These are phyloP conservation scores for Pholiota microspora DNA, from an alignment of 768 basidiomycete species.

Conservation along the genomic window DNA sequence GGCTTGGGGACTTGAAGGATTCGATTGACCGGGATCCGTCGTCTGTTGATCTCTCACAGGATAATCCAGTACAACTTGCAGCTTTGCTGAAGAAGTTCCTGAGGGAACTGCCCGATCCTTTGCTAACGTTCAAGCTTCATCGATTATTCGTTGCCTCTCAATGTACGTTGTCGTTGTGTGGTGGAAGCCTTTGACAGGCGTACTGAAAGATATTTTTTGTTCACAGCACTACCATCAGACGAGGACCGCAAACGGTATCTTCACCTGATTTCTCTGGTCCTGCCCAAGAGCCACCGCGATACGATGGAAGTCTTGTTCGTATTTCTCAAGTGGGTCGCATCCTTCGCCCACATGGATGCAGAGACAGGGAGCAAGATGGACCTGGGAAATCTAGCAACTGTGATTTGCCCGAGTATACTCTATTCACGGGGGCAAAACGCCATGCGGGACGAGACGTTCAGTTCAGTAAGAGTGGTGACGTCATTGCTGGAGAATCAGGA, in stretches of 20 bases:
- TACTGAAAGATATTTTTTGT: background rate
- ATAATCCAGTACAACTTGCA: conserved; percentile 96
- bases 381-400: conserved; percentile 90
- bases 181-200: too few species aligned
- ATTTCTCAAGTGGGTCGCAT: conserved; percentile 99
- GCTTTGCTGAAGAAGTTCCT: conserved; percentile 97
- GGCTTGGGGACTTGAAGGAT: conserved; percentile 87
- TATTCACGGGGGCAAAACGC: conserved; percentile 86
- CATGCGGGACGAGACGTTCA: conserved; percentile 90
- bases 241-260: conserved; percentile 80
- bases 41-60: conserved; percentile 88
- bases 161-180: conserved; percentile 48
- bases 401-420: conserved; percentile 97
- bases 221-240: conserved; percentile 64
- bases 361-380: conserved; percentile 99
- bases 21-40: conserved; percentile 92
- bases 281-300: conserved; percentile 94
- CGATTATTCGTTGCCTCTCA: conserved; percentile 85
- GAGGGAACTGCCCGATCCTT: conserved; percentile 92
- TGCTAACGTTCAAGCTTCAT: conserved; percentile 94
- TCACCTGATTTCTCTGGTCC: conserved; percentile 79
- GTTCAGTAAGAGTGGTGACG: conserved; percentile 83
- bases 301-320: conserved; percentile 98
- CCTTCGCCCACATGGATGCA: conserved; percentile 96
- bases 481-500: conserved; percentile 90